Conservation (phyloP, 768 basidiomycete species). For the Tubosaeta brunneosetosa region DNA sequence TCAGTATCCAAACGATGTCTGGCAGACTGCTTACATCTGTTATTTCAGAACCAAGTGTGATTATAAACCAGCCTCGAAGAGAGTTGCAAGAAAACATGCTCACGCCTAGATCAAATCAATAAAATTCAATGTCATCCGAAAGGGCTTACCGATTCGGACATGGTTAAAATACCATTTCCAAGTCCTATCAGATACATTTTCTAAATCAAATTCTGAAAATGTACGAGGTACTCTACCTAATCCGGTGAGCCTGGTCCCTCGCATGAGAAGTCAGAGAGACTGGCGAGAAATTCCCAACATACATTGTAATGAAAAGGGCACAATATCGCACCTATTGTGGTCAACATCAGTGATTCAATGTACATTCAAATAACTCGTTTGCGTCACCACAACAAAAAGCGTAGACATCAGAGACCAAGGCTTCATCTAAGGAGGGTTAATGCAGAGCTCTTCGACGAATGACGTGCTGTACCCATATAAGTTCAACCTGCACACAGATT, state of each 20-base stretch:
- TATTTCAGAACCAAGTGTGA: background rate
- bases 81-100: background rate
- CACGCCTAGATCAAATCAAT: constrained; percentile 5
- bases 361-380: background rate
- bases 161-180: background rate
- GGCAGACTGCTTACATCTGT: background rate
- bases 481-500: background rate
- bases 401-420: constrained; percentile 8
- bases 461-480: constrained; percentile 12
- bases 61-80: background rate
- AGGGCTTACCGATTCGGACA: constrained; percentile 1
- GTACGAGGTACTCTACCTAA: constrained; percentile 2
- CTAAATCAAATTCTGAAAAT: background rate
- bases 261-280: background rate
- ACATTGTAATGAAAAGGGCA: constrained; percentile 6
- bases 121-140: background rate
- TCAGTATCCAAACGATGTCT: background rate
- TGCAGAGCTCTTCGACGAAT: background rate
- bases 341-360: background rate
- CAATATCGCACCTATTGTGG: constrained; percentile 4
- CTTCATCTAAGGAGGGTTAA: constrained; percentile 3
- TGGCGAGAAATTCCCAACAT: background rate
- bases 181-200: background rate
- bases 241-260: background rate
- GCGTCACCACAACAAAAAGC: constrained; percentile 9